phyloP scores from a whole-genome alignment of 2,329 filamentous ascomycete genomes.

The Ustulina deusta region DNA sequence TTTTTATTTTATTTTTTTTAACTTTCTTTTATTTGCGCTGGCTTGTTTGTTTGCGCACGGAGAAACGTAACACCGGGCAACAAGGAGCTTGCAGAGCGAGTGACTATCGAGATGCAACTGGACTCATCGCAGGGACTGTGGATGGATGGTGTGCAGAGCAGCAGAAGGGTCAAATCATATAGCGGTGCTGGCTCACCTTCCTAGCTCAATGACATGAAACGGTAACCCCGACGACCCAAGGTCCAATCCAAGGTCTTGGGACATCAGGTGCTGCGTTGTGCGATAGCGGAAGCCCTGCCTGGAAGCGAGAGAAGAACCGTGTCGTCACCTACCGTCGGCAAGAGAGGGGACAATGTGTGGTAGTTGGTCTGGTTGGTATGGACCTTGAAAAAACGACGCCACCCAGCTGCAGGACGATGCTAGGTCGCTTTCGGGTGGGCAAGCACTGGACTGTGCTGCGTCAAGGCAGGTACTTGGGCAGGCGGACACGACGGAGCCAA shows the following conservation, averaged over 20 bases:
- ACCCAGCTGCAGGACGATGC: constrained; percentile 12
- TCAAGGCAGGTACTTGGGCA: neutral
- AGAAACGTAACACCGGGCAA: constrained; percentile 18
- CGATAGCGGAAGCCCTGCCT: constrained; percentile 8
- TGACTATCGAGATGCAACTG: constrained; percentile 20
- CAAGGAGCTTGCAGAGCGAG: constrained; percentile 27
- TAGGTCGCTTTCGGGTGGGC: neutral
- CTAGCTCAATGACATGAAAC: constrained; percentile 39
- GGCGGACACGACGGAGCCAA: too few relatives aligned
- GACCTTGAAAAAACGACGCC: constrained; percentile 7
- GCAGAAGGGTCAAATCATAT: constrained; percentile 41
- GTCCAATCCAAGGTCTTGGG: constrained; percentile 21
- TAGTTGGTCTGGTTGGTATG: neutral
- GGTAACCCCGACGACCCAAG: constrained; percentile 24
- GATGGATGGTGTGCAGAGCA: constrained; percentile 30
- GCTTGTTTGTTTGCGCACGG: constrained; percentile 42
- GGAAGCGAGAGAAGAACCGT: constrained; percentile 6
- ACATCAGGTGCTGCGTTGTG: constrained; percentile 18
- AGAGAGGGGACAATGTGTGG: too few relatives aligned
- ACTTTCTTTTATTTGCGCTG: constrained; percentile 54
- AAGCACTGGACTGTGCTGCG: neutral
- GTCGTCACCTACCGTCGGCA: neutral
- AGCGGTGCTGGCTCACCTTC: constrained; percentile 51
- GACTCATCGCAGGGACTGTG: constrained; percentile 17
- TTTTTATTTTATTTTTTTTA: constrained; percentile 36